A percentile compares a stretch with the other conserved stretches of the same genome.
These are phyloP conservation scores for Leucogyrophana mollusca DNA, from an alignment of 768 basidiomycete species.

Conservation along the genomic window DNA sequence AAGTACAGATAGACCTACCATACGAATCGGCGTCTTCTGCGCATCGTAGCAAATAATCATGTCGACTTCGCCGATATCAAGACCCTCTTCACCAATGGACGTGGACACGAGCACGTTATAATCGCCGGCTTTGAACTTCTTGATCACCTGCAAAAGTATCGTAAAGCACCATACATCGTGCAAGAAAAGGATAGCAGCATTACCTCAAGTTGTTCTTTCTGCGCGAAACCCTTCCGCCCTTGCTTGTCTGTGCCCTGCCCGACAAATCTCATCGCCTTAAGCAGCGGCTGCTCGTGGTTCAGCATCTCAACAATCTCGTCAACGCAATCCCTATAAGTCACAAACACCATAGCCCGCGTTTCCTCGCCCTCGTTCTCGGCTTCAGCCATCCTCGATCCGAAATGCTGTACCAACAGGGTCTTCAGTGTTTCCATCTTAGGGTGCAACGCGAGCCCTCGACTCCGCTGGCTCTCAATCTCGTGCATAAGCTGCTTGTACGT, in stretches of 20 bases:
- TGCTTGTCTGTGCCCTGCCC: constrained; percentile 86
- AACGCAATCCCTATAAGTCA: constrained; percentile 85
- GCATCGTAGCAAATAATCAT: constrained; percentile 96
- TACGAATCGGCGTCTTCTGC: constrained; percentile 93
- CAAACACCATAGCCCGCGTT: constrained; percentile 92
- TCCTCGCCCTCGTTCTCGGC: constrained; percentile 39
- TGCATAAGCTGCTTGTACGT: constrained; percentile 64
- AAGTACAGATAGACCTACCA: constrained; percentile 54
- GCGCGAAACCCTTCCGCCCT: constrained; percentile 84
- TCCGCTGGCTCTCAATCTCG: constrained; percentile 62
- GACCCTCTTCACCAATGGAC: constrained; percentile 95
- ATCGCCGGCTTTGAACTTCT: constrained; percentile 81
- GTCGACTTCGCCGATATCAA: constrained; percentile 98
- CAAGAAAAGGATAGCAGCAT: constrained; percentile 14
- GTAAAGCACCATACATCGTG: constrained; percentile 6
- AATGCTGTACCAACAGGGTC: constrained; percentile 75
- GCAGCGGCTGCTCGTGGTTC: constrained; percentile 71
- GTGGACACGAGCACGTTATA: constrained; percentile 95
- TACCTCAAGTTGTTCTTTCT: constrained; percentile 91
- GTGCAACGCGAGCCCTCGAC: constrained; percentile 61
- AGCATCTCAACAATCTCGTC: constrained; percentile 86
- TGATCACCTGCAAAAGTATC: constrained; percentile 59
- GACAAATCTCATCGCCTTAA: constrained; percentile 84
- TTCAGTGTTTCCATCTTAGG: constrained; percentile 92
- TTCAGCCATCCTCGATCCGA: constrained; percentile 43